phyloP scores from a whole-genome alignment of 2,329 filamentous ascomycete genomes.

The Trichoderma atroviride region DNA sequence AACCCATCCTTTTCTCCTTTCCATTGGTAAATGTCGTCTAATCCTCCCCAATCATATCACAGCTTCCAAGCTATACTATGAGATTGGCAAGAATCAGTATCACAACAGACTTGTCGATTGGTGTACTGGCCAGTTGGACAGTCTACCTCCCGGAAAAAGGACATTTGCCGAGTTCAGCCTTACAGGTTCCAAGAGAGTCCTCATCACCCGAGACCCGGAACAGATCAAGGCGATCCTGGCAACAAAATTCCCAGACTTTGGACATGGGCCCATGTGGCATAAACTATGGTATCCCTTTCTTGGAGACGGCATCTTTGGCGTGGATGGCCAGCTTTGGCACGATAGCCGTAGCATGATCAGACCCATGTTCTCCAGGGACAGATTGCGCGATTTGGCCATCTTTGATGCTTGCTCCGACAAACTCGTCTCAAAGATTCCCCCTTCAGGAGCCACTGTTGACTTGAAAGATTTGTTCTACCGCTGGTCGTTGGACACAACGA shows the following conservation, averaged over 20 bases:
- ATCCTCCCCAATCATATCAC: not conserved
- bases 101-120: slow-evolving; percentile 29
- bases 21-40: not conserved
- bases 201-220: slow-evolving; percentile 56
- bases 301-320: slow-evolving; percentile 60
- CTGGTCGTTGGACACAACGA: slow-evolving; percentile 68
- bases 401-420: slow-evolving; percentile 63
- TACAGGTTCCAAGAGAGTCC: slow-evolving; percentile 34
- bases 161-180: slow-evolving; percentile 32
- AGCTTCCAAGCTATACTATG: slow-evolving; percentile 30
- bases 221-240: slow-evolving; percentile 62
- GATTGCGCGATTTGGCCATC: slow-evolving; percentile 53
- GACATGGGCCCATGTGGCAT: slow-evolving; percentile 49
- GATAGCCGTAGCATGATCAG: slow-evolving; percentile 55
- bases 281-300: slow-evolving; percentile 50
- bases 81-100: slow-evolving; percentile 30
- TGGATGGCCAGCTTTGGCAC: slow-evolving; percentile 57
- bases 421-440: slow-evolving; percentile 61
- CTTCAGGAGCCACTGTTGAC: slow-evolving; percentile 57
- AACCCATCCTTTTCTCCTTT: not conserved
- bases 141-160: slow-evolving; percentile 7
- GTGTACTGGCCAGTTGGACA: slow-evolving; percentile 28
- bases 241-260: slow-evolving; percentile 59
- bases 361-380: slow-evolving; percentile 55
- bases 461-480: slow-evolving; percentile 66